A percentile compares a stretch with the other conserved stretches of the same genome.
phyloP scores from a whole-genome alignment of 148 eudicot species.

The Arctostaphylos glauca region DNA sequence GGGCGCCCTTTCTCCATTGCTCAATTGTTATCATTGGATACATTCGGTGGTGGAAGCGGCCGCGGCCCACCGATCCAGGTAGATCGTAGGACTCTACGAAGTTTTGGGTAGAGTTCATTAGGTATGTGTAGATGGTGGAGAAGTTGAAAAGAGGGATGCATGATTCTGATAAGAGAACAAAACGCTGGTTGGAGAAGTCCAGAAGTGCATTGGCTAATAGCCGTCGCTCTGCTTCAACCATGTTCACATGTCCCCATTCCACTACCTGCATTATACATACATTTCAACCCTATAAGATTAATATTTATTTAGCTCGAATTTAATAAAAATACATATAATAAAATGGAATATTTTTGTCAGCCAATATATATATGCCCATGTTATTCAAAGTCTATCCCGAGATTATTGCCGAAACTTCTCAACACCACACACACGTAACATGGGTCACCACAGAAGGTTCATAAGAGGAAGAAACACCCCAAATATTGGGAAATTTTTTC shows the following conservation, averaged over 20 bases:
- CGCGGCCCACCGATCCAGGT: slow-evolving; percentile 38
- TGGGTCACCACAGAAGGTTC: background rate
- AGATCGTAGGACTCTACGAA: slow-evolving; percentile 43
- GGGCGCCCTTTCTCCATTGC: slow-evolving; percentile 62
- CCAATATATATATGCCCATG: background rate
- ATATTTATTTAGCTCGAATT: no score
- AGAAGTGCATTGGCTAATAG: slow-evolving; percentile 54
- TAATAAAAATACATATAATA: no score
- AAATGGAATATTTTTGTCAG: background rate
- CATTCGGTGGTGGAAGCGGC: slow-evolving; percentile 44
- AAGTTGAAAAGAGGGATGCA: slow-evolving; percentile 68
- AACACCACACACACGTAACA: background rate
- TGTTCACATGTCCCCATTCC: slow-evolving; percentile 45
- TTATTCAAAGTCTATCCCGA: background rate
- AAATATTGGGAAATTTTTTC: no score
- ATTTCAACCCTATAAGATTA: no score
- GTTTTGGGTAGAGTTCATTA: slow-evolving; percentile 41
- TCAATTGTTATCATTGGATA: slow-evolving; percentile 31
- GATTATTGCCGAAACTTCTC: background rate
- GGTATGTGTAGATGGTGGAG: slow-evolving; percentile 46
- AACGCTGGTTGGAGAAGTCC: slow-evolving; percentile 50
- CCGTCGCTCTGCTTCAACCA: slow-evolving; percentile 56
- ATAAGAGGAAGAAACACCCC: background rate
- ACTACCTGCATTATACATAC: slow-evolving; percentile 30
- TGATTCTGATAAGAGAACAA: slow-evolving; percentile 53